Percentiles rank a stretch among this genome's conserved stretches.
phyloP scores from a whole-genome alignment of 495 filamentous ascomycete species.

The Amniculicola lignicola region DNA sequence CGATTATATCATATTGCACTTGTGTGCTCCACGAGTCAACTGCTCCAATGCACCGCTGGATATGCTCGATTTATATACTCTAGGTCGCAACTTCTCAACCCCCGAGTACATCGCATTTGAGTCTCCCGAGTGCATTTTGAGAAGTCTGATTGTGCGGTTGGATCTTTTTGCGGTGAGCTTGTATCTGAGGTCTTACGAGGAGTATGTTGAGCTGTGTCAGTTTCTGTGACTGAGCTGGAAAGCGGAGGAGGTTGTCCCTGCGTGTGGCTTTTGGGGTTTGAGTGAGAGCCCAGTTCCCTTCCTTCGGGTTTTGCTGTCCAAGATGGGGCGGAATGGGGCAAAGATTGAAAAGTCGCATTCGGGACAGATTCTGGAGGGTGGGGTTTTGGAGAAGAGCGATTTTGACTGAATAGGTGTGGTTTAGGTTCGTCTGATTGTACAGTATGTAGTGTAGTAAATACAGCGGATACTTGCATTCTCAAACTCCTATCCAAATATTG shows the following conservation, averaged over 20 bases:
- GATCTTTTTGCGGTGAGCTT: constrained; percentile 68
- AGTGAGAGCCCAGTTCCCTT: constrained; percentile 54
- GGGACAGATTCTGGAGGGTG: constrained; percentile 50
- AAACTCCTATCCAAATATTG: too few species aligned
- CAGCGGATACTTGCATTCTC: too few species aligned
- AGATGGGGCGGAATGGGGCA: constrained; percentile 52
- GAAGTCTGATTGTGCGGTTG: constrained; percentile 36
- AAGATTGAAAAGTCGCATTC: constrained; percentile 55
- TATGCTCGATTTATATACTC: constrained; percentile 13
- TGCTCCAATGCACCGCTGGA: constrained; percentile 18
- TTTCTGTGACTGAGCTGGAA: constrained; percentile 50
- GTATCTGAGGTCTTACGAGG: constrained; percentile 53
- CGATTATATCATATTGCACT: constrained; percentile 47
- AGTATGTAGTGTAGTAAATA: too few species aligned
- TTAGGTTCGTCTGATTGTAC: too few species aligned
- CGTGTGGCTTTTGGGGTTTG: constrained; percentile 19
- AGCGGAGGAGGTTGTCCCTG: constrained; percentile 39
- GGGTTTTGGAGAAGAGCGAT: constrained; percentile 44
- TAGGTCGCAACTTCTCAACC: not conserved
- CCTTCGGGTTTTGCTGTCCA: constrained; percentile 48
- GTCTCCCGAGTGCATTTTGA: not conserved
- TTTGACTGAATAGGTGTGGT: too few species aligned
- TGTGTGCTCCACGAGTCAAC: constrained; percentile 57
- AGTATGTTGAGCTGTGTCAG: constrained; percentile 54
- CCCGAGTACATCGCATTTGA: too few species aligned